Base-by-base conservation (phyloP, 768 basidiomycete genomes). In the Pulveroboletus frians region DNA sequence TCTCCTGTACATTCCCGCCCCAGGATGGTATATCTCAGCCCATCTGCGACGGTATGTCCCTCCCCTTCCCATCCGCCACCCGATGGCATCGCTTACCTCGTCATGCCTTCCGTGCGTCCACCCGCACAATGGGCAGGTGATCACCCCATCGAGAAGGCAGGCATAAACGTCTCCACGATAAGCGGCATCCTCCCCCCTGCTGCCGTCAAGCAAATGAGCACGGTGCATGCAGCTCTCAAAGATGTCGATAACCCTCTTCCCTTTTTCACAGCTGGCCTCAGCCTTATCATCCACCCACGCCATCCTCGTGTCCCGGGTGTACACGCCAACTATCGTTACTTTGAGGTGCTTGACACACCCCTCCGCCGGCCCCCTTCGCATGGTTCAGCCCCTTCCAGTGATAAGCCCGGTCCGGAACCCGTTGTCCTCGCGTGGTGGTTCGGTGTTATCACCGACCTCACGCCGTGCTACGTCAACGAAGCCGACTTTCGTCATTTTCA, bases 401-500 rank as follows among this genome's bases (percentile, higher is more conserved):
- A 31, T 23, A 10, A 34, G 4, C 9, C 30, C 9, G 30, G 21
- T 14, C 35, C 32, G 21, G 32, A 52, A 40, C 59, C 55, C 23
- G 36, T 38, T 9, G 51, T 60, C 34, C 44, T 60, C 14, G 60
- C 60, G 7, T 63, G 61, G 64, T 66, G 64, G 55, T 64, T 64
- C 9, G 57, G 63, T 23, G 55, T 43, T 11, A 58, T 57, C 55
- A 55, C 49, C 17, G 78, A 80, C 59, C 60, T 81, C 18, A 79
- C 78, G 0, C 80, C 80, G 5, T 69, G 68, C 6, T 80, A 78
- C 60, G 63, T 79, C 29, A 72, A 71, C 61, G 66, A 67, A 38
- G 67, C 71, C 34, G 80, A 79, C 59, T 75, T 69, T 23, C 34
- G 47, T 11, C 73, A 76, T 53, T 79, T 80, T 68, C 76, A 80